Evolutionary conservation across 2,329 filamentous ascomycete species (phyloP).

Genomic region (Pseudocercospora vitis): DNA sequence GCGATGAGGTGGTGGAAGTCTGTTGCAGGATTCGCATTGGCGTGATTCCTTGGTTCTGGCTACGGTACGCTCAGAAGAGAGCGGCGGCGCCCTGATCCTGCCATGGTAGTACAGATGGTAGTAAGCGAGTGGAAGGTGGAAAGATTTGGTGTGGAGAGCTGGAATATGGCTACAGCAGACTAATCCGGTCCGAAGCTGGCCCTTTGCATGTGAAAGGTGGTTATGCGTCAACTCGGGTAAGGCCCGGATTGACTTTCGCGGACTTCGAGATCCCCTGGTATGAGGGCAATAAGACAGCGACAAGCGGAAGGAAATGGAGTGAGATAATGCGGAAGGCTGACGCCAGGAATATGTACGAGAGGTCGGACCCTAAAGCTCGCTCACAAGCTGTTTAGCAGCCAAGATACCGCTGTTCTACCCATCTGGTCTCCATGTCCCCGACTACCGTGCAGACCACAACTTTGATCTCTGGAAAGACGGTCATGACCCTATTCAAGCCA

Average conservation of each 20-base stretch:
- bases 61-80: no score
- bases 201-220: no score
- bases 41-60: not conserved
- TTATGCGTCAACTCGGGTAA: no score
- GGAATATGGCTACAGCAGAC: no score
- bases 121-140: no score
- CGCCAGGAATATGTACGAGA: not conserved
- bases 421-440: slow-evolving; percentile 78
- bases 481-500: slow-evolving; percentile 79
- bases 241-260: no score
- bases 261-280: no score
- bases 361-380: not conserved
- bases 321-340: not conserved
- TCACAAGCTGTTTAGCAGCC: slow-evolving; percentile 62
- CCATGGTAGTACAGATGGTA: not conserved
- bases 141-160: no score
- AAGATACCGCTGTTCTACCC: slow-evolving; percentile 88
- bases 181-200: no score
- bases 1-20: slow-evolving; percentile 13
- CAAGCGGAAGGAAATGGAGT: no score
- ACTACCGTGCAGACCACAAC: slow-evolving; percentile 83
- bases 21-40: not conserved
- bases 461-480: slow-evolving; percentile 82
- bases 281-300: no score
- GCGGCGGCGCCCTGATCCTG: no score